Conservation (phyloP, 2,329 filamentous ascomycete genomes). For the Ophiobolus disseminans region DNA sequence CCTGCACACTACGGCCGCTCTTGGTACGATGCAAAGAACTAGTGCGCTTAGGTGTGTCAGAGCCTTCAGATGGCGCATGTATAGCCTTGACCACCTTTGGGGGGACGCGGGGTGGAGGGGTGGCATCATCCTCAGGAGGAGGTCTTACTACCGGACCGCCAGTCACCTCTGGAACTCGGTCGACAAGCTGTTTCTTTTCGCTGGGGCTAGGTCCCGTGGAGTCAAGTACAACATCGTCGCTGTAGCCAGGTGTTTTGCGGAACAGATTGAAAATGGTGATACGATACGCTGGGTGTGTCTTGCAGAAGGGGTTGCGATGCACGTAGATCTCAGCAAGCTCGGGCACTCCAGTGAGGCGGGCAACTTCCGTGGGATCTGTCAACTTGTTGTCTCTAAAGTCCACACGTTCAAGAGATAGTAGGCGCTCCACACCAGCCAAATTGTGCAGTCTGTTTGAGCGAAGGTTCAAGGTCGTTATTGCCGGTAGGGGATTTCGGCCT, state of each 20-base stretch:
- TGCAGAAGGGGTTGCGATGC: conserved; percentile 87
- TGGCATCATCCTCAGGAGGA: conserved; percentile 63
- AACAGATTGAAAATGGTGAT: conserved; percentile 96
- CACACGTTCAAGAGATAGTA: conserved; percentile 86
- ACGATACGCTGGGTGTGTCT: conserved; percentile 83
- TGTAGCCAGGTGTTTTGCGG: conserved; percentile 85
- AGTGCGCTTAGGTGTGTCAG: conserved; percentile 30
- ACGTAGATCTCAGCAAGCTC: conserved; percentile 94
- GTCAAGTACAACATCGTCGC: conserved; percentile 89
- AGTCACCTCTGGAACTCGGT: conserved; percentile 77
- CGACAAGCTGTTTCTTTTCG: conserved; percentile 83
- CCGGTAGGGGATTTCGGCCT: conserved; percentile 83
- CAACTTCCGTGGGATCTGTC: conserved; percentile 89
- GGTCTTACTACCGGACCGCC: conserved; percentile 80
- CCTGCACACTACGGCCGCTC: conserved; percentile 44
- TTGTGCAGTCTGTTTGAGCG: conserved; percentile 86
- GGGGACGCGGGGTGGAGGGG: conserved; percentile 64
- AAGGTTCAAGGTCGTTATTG: conserved; percentile 91
- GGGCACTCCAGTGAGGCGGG: conserved; percentile 86
- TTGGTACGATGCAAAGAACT: conserved; percentile 45
- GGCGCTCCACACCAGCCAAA: conserved; percentile 85
- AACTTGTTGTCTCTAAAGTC: conserved; percentile 91
- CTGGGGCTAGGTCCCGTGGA: conserved; percentile 80
- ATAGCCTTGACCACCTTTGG: conserved; percentile 60
- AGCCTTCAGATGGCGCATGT: conserved; percentile 24